phyloP scores from a whole-genome alignment of 2,329 filamentous ascomycete genomes.

The Aspergillus unguis region DNA sequence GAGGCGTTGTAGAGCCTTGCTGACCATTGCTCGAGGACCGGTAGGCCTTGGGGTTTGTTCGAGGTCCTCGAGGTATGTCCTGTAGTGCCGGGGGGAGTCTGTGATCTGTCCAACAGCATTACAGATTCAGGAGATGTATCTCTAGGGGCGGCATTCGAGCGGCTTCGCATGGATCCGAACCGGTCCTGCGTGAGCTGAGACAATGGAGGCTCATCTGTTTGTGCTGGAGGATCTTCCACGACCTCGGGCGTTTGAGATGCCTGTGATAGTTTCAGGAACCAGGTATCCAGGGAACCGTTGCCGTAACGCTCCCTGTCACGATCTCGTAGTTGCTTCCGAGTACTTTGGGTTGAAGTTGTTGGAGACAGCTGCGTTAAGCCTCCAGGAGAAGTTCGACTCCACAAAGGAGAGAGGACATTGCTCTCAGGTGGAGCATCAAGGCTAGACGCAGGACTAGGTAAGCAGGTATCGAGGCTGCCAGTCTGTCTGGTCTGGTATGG shows the following conservation, averaged over 20 bases:
- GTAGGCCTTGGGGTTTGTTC: slow-evolving; percentile 17
- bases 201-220: slow-evolving; percentile 7
- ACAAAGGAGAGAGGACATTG: slow-evolving; percentile 7
- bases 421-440: slow-evolving; percentile 7
- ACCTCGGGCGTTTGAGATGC: neutral
- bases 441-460: slow-evolving; percentile 20
- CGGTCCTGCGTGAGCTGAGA: slow-evolving; percentile 14
- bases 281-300: slow-evolving; percentile 31
- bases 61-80: neutral
- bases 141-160: neutral
- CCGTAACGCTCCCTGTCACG: slow-evolving; percentile 21
- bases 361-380: slow-evolving; percentile 8
- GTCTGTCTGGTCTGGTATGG: neutral
- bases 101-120: neutral
- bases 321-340: slow-evolving; percentile 16
- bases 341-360: neutral
- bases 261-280: slow-evolving; percentile 25
- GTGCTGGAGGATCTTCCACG: neutral
- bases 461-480: neutral
- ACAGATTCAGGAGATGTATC: neutral
- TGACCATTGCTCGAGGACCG: slow-evolving; percentile 25
- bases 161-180: slow-evolving; percentile 10
- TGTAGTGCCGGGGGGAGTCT: neutral
- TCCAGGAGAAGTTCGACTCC: neutral
- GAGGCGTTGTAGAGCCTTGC: slow-evolving; percentile 19